Evolutionary conservation across 2,329 filamentous ascomycete species (phyloP).

Genomic region (Mariannaea elegans): DNA sequence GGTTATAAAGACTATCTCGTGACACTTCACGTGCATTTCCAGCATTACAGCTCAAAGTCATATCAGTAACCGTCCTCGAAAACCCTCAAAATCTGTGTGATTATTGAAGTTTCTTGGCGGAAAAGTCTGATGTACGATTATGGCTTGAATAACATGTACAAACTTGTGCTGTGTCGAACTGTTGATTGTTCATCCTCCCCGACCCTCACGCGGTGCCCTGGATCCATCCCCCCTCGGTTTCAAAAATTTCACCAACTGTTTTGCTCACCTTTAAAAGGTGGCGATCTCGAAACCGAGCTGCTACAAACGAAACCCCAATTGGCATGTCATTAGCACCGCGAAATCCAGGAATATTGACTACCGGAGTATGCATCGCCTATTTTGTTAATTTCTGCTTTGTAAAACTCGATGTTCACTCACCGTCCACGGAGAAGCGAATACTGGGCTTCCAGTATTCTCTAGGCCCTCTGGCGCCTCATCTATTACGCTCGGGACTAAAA

Average conservation of each 20-base stretch:
- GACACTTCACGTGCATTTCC: too few relatives aligned
- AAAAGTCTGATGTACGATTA: too few relatives aligned
- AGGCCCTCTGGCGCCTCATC: slow-evolving; percentile 66
- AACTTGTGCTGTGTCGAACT: too few relatives aligned
- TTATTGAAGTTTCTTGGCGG: too few relatives aligned
- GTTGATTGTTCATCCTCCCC: too few relatives aligned
- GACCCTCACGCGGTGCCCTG: too few relatives aligned
- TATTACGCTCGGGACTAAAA: slow-evolving; percentile 65
- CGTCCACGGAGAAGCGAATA: slow-evolving; percentile 61
- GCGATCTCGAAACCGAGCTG: slow-evolving; percentile 23
- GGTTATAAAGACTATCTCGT: too few relatives aligned
- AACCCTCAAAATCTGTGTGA: too few relatives aligned
- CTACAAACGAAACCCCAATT: slow-evolving; percentile 27
- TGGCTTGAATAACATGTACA: too few relatives aligned
- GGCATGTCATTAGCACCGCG: slow-evolving; percentile 28
- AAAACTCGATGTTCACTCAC: slow-evolving; percentile 43
- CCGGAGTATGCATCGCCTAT: slow-evolving; percentile 25
- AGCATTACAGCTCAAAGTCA: too few relatives aligned
- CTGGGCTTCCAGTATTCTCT: slow-evolving; percentile 62
- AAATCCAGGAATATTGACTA: slow-evolving; percentile 31
- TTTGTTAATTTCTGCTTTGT: slow-evolving; percentile 21
- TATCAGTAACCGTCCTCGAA: too few relatives aligned
- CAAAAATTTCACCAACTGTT: slow-evolving; percentile 3
- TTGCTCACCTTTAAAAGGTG: slow-evolving; percentile 21
- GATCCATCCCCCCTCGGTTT: background rate